A percentile compares a stretch with the other conserved stretches of the same genome.
These are phyloP conservation scores for Dactylellina parvicollis DNA, from an alignment of 2,329 filamentous ascomycete species.

Conservation along the genomic window DNA sequence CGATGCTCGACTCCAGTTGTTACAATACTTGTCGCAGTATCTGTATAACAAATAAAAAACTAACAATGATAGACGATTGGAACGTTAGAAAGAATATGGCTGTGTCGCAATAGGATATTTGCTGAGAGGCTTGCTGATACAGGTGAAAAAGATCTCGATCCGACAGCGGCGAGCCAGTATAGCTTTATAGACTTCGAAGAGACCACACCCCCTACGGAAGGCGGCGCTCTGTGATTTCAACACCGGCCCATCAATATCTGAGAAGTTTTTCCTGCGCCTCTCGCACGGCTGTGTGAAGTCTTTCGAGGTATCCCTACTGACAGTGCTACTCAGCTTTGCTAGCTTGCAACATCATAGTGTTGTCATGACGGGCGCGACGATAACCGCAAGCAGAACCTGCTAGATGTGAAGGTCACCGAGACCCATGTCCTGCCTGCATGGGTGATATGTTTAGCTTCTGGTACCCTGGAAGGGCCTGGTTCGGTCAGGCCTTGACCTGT, in stretches of 20 bases:
- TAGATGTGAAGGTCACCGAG: conserved; percentile 28
- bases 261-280: conserved; percentile 28
- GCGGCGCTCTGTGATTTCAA: background rate
- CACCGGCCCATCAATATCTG: conserved; percentile 12
- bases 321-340: conserved; percentile 19
- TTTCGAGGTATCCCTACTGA: background rate
- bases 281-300: conserved; percentile 21
- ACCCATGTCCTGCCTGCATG: conserved; percentile 20
- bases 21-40: too few relatives aligned
- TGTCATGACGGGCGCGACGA: conserved; percentile 50
- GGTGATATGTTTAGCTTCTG: conserved; percentile 26
- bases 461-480: background rate
- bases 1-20: too few relatives aligned
- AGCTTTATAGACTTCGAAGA: conserved; percentile 40
- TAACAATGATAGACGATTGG: background rate
- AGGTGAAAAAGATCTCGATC: conserved; percentile 17
- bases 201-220: conserved; percentile 4
- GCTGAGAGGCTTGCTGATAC: background rate
- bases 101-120: background rate
- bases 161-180: background rate
- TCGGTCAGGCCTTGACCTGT: conserved; percentile 8
- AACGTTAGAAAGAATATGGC: conserved; percentile 6
- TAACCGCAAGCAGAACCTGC: conserved; percentile 51
- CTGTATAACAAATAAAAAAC: too few relatives aligned
- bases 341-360: conserved; percentile 44